Percentiles rank a stretch among this genome's conserved stretches.
These are phyloP conservation scores for Pseudoneurospora amorphoporcata DNA, from an alignment of 495 filamentous ascomycete genomes.

Conservation along the genomic window DNA sequence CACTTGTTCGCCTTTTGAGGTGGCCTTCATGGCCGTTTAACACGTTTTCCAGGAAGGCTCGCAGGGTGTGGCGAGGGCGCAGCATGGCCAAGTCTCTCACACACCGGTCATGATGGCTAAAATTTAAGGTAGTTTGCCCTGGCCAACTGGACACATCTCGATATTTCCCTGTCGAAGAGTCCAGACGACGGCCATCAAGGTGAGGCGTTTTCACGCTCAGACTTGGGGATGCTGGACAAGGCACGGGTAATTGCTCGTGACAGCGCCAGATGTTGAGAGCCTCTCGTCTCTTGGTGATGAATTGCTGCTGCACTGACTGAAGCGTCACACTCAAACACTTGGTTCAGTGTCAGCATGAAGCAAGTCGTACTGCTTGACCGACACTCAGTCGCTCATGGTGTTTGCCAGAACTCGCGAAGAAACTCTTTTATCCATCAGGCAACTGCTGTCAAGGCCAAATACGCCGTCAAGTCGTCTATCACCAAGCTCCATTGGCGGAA, in stretches of 20 bases:
- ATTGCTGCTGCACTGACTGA: not conserved
- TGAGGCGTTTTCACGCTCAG: not conserved
- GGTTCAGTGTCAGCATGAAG: not conserved
- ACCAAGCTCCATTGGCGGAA: not conserved
- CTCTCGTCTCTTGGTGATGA: not conserved
- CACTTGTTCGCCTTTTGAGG: not conserved
- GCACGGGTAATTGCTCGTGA: not conserved
- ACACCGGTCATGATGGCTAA: not conserved
- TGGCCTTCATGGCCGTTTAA: not conserved
- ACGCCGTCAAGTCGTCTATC: not conserved
- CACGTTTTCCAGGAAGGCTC: not conserved
- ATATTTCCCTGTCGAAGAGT: not conserved
- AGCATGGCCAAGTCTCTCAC: not conserved
- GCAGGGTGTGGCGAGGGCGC: not conserved
- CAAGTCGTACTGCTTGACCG: not conserved
- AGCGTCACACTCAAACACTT: not conserved
- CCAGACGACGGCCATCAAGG: not conserved
- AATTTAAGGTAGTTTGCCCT: not conserved
- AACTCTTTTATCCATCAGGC: not conserved
- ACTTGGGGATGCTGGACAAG: not conserved
- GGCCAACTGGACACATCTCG: not conserved
- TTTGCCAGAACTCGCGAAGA: not conserved
- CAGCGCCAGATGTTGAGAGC: not conserved
- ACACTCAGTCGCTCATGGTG: not conserved
- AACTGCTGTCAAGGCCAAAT: not conserved